These are phyloP conservation scores for Kluyveromyces starmeri DNA, from an alignment of 805 yeast genomes.

Conservation along the genomic window DNA sequence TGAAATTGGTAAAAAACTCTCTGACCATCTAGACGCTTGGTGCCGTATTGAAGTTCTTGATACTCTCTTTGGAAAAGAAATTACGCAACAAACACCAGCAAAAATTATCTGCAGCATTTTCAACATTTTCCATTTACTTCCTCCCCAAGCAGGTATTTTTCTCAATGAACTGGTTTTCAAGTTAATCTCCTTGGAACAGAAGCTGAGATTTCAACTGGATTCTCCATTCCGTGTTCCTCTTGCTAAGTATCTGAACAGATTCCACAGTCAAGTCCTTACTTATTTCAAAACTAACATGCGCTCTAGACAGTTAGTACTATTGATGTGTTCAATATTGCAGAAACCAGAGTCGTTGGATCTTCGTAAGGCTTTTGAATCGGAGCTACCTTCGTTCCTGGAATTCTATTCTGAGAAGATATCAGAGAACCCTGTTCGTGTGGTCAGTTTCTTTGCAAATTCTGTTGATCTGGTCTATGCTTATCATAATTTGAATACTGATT, in stretches of 20 bases:
- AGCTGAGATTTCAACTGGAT: constrained; percentile 70
- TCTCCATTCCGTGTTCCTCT: constrained; percentile 92
- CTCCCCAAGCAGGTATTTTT: constrained; percentile 85
- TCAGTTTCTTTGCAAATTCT: constrained; percentile 52
- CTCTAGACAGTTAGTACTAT: constrained; percentile 47
- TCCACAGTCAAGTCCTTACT: constrained; percentile 62
- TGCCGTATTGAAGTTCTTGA: constrained; percentile 76
- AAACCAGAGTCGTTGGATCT: constrained; percentile 35
- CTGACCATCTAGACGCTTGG: constrained; percentile 95
- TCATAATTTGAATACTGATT: constrained; percentile 30
- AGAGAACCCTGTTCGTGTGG: constrained; percentile 27
- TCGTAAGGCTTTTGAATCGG: constrained; percentile 45
- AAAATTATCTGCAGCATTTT: constrained; percentile 83
- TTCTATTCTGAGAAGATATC: constrained; percentile 39
- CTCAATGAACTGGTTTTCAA: constrained; percentile 79
- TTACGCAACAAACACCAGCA: constrained; percentile 72
- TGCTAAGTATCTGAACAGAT: constrained; percentile 76
- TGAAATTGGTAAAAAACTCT: constrained; percentile 85
- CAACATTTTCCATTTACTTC: constrained; percentile 84
- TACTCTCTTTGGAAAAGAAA: constrained; percentile 68
- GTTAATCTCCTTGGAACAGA: constrained; percentile 68
- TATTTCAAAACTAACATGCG: constrained; percentile 61
- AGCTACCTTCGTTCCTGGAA: constrained; percentile 40
- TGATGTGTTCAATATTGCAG: constrained; percentile 27
- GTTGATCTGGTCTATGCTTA: constrained; percentile 44